A percentile compares a stretch with the other conserved stretches of the same genome.
Evolutionary conservation across 139 green algal genomes (phyloP).

Genomic region (Pleodorina starrii): DNA sequence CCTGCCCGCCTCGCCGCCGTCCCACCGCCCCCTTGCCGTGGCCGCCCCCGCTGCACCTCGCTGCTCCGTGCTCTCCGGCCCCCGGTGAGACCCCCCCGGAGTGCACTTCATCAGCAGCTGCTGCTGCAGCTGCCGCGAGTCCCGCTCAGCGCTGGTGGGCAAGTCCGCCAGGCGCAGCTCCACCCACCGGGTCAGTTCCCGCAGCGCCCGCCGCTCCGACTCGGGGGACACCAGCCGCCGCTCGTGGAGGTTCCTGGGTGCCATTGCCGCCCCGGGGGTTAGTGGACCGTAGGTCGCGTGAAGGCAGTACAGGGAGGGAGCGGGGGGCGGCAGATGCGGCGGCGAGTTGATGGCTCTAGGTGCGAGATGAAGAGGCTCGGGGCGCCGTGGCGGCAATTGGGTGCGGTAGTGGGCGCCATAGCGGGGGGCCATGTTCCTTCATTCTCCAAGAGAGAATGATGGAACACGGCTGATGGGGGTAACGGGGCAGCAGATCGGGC

Average conservation of each 20-base stretch:
- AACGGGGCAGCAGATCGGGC: no score
- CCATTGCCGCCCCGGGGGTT: no score
- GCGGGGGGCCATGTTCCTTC: background rate
- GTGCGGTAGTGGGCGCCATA: background rate
- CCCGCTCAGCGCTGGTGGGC: background rate
- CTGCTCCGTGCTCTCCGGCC: no score
- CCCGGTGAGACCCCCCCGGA: no score
- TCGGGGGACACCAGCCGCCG: background rate
- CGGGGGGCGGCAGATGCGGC: background rate
- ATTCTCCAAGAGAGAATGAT: background rate
- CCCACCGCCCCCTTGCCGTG: no score
- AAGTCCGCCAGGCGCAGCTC: background rate
- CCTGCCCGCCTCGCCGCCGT: background rate
- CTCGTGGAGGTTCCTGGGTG: slow-evolving; percentile 39
- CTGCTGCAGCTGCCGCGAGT: background rate
- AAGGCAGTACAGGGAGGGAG: background rate
- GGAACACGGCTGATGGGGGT: no score
- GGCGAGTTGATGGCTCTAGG: background rate
- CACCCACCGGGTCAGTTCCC: background rate
- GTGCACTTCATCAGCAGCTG: no score
- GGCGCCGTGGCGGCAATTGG: background rate
- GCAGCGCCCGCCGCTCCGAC: background rate
- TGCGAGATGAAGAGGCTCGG: background rate
- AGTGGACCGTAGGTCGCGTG: no score
- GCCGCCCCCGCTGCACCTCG: background rate